A percentile compares a stretch with the other conserved stretches of the same genome.
Conservation (phyloP, 2,329 filamentous ascomycete genomes). For the Atkinsonella hypoxylon region DNA sequence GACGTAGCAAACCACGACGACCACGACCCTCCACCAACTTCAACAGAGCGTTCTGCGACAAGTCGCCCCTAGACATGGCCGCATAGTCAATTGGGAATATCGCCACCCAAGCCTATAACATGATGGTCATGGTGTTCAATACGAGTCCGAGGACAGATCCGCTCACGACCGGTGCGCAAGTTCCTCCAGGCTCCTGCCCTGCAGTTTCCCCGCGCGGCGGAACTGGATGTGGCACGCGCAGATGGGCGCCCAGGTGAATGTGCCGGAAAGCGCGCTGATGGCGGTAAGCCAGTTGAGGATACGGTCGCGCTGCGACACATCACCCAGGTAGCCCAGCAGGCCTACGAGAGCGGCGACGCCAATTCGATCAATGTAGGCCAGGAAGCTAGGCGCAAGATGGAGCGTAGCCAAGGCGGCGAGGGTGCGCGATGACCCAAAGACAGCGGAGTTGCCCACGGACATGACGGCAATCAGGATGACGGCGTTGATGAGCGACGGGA, state of each 20-base stretch:
- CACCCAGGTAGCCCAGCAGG: slow-evolving; percentile 58
- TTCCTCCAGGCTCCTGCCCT: not conserved
- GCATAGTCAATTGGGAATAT: not conserved
- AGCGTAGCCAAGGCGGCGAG: slow-evolving; percentile 72
- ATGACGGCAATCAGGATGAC: slow-evolving; percentile 45
- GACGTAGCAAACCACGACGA: not conserved
- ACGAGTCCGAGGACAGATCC: slow-evolving; percentile 2
- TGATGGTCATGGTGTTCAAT: not conserved
- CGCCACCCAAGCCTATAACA: slow-evolving; percentile 3
- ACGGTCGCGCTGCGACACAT: slow-evolving; percentile 40
- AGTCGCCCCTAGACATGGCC: not conserved
- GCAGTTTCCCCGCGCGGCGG: slow-evolving; percentile 26
- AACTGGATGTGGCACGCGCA: slow-evolving; percentile 76
- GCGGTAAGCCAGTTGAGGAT: slow-evolving; percentile 72
- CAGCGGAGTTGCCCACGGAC: slow-evolving; percentile 65
- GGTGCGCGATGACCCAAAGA: slow-evolving; percentile 80
- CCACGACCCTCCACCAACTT: not conserved
- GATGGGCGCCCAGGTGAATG: slow-evolving; percentile 67
- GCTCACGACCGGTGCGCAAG: slow-evolving; percentile 1
- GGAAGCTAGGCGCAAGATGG: slow-evolving; percentile 40
- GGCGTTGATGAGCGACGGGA: slow-evolving; percentile 25
- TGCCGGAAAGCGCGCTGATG: slow-evolving; percentile 54
- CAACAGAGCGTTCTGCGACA: not conserved
- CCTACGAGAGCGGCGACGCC: slow-evolving; percentile 50
- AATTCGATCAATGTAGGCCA: slow-evolving; percentile 61